phyloP scores from a whole-genome alignment of 1,284 basidiomycete genomes.

The Ceratobasidium sp. region DNA sequence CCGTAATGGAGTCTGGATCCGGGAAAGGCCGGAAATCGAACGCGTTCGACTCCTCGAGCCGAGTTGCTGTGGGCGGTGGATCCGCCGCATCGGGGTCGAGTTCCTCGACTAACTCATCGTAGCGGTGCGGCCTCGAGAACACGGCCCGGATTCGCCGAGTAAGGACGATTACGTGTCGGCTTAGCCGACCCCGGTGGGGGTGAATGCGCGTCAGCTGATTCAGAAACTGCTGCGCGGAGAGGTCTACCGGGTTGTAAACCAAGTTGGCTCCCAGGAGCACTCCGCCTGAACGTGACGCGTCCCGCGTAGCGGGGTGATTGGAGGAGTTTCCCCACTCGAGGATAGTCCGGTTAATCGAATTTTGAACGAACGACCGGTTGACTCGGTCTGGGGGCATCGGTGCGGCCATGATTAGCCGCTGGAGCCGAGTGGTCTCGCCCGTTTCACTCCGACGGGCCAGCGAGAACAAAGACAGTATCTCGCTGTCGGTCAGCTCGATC shows the following conservation, averaged over 20 bases:
- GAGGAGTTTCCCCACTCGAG: not conserved
- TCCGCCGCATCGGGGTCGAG: not conserved
- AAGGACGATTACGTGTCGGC: too few relatives aligned
- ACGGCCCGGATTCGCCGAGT: not conserved
- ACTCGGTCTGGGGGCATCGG: not conserved
- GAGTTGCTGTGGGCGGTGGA: too few relatives aligned
- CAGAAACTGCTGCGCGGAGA: not conserved
- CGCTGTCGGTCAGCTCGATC: not conserved
- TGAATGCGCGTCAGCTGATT: not conserved
- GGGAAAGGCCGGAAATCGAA: not conserved
- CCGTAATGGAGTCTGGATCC: not conserved
- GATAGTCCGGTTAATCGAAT: not conserved
- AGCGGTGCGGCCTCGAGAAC: not conserved
- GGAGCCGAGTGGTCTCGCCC: constrained; percentile 4
- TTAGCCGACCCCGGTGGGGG: not conserved
- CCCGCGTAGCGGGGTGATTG: not conserved
- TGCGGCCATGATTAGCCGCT: not conserved
- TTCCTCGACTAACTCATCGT: not conserved
- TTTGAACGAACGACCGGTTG: not conserved
- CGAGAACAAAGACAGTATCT: not conserved
- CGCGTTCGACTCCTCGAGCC: not conserved
- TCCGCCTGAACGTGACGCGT: not conserved
- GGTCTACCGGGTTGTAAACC: constrained; percentile 1
- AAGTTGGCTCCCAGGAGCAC: not conserved
- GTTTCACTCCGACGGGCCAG: not conserved